Conservation (phyloP, 176 grass and related monocot species). For the Tillandsia fasciculata region DNA sequence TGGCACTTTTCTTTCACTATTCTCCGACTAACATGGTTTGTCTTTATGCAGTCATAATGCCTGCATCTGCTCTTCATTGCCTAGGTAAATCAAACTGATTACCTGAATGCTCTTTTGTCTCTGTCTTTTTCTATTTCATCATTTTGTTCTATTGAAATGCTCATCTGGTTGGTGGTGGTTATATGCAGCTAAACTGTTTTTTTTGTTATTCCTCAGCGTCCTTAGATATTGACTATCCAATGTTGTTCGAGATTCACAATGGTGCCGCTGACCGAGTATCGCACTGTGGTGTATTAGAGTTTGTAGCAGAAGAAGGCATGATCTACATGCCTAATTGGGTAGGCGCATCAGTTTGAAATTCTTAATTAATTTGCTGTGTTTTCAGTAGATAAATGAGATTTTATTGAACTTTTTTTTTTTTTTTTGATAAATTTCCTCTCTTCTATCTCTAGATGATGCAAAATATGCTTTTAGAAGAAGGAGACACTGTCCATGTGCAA, state of each 20-base stretch:
- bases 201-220: conserved; percentile 1
- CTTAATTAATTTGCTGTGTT: not conserved
- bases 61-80: conserved; percentile 17
- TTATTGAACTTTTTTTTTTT: no score
- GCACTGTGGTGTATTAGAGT: conserved; percentile 19
- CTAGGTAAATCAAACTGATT: conserved; percentile 7
- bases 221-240: conserved; percentile 18
- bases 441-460: no score
- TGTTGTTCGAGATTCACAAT: conserved; percentile 17
- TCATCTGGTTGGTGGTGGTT: not conserved
- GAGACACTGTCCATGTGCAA: no score
- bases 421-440: no score
- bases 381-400: no score
- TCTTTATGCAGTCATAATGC: not conserved
- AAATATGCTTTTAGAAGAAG: no score
- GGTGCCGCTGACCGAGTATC: conserved; percentile 4
- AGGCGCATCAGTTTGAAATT: not conserved
- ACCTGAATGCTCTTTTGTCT: not conserved
- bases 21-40: no score
- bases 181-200: not conserved
- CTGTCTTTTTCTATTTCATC: not conserved
- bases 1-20: not conserved
- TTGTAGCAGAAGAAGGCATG: conserved; percentile 15
- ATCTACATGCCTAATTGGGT: conserved; percentile 25
- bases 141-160: not conserved